Conservation (phyloP, 208 protist species). For the Leptomonas pyrrhocoris region DNA sequence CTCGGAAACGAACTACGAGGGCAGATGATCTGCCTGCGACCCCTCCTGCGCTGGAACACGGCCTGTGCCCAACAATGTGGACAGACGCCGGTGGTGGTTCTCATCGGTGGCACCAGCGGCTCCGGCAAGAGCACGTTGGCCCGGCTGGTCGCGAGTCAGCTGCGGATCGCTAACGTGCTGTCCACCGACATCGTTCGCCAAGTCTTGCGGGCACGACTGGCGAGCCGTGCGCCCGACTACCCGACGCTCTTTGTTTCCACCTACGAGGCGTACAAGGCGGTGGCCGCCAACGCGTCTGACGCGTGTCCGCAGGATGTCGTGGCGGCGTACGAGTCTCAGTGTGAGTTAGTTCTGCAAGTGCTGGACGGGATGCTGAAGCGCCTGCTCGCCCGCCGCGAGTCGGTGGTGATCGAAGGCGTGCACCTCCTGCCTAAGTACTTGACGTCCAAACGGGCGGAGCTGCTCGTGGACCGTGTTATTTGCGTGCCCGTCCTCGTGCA, state of each 20-base stretch:
- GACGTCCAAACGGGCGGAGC: slow-evolving; percentile 31
- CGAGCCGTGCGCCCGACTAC: slow-evolving; percentile 27
- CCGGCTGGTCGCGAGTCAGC: slow-evolving; percentile 73
- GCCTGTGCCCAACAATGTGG: slow-evolving; percentile 50
- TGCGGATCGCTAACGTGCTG: slow-evolving; percentile 83
- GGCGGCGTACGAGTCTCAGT: slow-evolving; percentile 28
- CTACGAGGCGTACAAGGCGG: slow-evolving; percentile 53
- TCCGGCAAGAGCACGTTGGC: slow-evolving; percentile 92
- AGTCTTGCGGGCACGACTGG: slow-evolving; percentile 56
- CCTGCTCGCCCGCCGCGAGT: slow-evolving; percentile 29
- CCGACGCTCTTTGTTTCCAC: slow-evolving; percentile 68
- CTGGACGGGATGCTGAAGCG: slow-evolving; percentile 20
- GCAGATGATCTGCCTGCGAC: slow-evolving; percentile 44
- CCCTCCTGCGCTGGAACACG: slow-evolving; percentile 45
- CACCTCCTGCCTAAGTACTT: slow-evolving; percentile 57
- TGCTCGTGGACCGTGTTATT: slow-evolving; percentile 39
- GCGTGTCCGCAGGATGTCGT: slow-evolving; percentile 7
- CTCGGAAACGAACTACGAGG: slow-evolving; percentile 45
- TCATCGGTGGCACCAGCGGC: slow-evolving; percentile 92
- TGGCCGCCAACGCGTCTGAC: background rate
- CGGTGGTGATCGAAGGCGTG: slow-evolving; percentile 67
- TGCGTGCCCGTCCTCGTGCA: slow-evolving; percentile 69
- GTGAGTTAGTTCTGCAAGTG: slow-evolving; percentile 8
- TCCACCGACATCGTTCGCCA: slow-evolving; percentile 94
- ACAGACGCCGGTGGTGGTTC: slow-evolving; percentile 72